Base-by-base conservation (phyloP, 2,329 filamentous ascomycete species). In the Raffaelea ambrosiae region DNA sequence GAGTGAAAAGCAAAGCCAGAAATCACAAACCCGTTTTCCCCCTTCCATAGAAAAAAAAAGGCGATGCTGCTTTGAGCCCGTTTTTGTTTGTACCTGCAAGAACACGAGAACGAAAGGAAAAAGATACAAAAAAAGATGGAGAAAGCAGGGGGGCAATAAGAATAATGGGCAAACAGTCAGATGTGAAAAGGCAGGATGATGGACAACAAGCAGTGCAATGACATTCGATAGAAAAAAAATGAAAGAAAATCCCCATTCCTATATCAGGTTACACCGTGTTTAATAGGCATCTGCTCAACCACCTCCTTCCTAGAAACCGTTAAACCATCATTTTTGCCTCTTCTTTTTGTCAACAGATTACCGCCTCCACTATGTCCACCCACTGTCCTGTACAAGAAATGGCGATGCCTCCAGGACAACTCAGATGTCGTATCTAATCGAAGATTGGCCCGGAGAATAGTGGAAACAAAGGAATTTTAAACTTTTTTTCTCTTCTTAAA, bases 211-310 rank as follows among this genome's bases (percentile, higher is more conserved):
- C n/a, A n/a, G n/a, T n/a, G n/a, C n/a, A n/a, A n/a, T n/a, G n/a
- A n/a, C n/a, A n/a, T n/a, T n/a, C n/a, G n/a, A n/a, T n/a, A n/a
- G n/a, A n/a, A n/a, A n/a, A 39, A 46, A 22, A 10, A 44, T 8
- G 8, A 40, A 40, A 44, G 16, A 41, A 48, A 40, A 46, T 38
- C 35, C 36, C 44, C 46, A 46, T 23, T 43, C 33, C 46, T 48
- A 40, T 40, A 48, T 41, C 42, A 40, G 35, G 42, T 21, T 40
- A 44, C 46, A 48, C 40, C 46, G n/a, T n/a, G n/a, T n/a, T n/a
- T n/a, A n/a, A n/a, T n/a, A n/a, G n/a, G n/a, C n/a, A n/a, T n/a
- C n/a, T n/a, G n/a, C n/a, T n/a, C n/a, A n/a, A n/a, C n/a, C n/a
- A n/a, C n/a, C n/a, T n/a, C n/a, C n/a, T n/a, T n/a, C n/a, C n/a